These are phyloP conservation scores for Trichoderma sp. DNA, from an alignment of 2,329 filamentous ascomycete genomes.

Conservation along the genomic window DNA sequence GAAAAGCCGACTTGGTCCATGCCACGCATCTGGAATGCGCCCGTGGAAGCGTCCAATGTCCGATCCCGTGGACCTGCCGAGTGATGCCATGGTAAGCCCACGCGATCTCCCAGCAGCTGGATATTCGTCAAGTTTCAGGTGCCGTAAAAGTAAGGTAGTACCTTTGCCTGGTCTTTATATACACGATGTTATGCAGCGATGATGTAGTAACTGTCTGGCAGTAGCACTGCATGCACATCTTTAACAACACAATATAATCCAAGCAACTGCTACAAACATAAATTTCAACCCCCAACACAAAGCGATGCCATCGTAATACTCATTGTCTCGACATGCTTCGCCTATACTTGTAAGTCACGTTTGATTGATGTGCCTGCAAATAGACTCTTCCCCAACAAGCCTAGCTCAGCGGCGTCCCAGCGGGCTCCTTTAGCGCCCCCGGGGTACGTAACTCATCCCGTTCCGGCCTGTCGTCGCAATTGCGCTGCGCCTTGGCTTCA, in stretches of 20 bases:
- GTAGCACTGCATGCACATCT: neutral
- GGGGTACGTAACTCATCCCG: slow-evolving; percentile 17
- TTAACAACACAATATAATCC: neutral
- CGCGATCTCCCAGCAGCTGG: neutral
- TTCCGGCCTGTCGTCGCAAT: neutral
- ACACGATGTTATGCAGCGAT: too few relatives aligned
- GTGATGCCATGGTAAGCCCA: neutral
- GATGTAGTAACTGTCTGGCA: too few relatives aligned
- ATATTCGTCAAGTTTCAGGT: neutral
- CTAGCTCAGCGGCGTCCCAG: slow-evolving; percentile 18
- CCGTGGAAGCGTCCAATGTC: slow-evolving; percentile 12
- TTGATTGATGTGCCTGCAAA: neutral
- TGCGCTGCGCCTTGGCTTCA: neutral
- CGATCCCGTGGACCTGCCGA: slow-evolving; percentile 8
- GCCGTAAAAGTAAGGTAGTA: neutral
- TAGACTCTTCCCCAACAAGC: neutral
- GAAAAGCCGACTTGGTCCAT: slow-evolving; percentile 7
- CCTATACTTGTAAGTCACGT: neutral
- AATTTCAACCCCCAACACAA: neutral
- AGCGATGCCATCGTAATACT: neutral
- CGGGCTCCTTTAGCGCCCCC: slow-evolving; percentile 13
- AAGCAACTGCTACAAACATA: neutral
- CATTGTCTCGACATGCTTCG: neutral
- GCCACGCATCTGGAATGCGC: slow-evolving; percentile 16
- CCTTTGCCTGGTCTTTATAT: neutral